phyloP scores from a whole-genome alignment of 768 basidiomycete genomes.

The Boletus patriciae region DNA sequence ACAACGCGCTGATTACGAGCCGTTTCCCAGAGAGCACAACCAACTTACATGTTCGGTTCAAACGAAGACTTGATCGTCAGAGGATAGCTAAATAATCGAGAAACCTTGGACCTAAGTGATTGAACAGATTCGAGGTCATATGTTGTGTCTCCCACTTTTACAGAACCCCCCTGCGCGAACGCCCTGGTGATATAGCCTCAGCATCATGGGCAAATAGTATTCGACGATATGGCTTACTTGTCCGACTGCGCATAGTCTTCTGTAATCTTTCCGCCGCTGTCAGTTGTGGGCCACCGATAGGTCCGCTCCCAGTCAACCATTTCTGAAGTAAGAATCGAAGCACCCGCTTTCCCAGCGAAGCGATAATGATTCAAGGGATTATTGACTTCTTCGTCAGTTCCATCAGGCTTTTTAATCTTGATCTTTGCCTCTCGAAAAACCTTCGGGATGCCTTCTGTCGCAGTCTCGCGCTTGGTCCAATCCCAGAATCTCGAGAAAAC shows the following conservation, averaged over 20 bases:
- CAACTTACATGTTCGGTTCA: too few species aligned
- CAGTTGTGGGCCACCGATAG: conserved; percentile 15
- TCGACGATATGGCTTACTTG: conserved; percentile 3
- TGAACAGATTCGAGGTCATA: neutral
- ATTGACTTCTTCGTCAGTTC: neutral
- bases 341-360: conserved; percentile 2
- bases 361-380: conserved; percentile 20
- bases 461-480: conserved; percentile 10
- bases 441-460: conserved; percentile 1
- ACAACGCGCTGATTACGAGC: too few species aligned
- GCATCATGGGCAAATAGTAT: neutral
- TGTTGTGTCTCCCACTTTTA: neutral
- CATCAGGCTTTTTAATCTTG: neutral
- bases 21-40: too few species aligned
- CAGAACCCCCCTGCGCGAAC: neutral
- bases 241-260: conserved; percentile 12
- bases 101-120: conserved; percentile 18
- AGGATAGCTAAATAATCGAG: conserved; percentile 6
- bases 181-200: conserved; percentile 1
- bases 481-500: conserved; percentile 17
- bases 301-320: conserved; percentile 12
- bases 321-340: neutral
- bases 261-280: neutral
- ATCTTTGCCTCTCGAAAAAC: neutral
- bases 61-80: too few species aligned